These are phyloP conservation scores for Endotrypanum monterogeii DNA, from an alignment of 208 protist species.

Conservation along the genomic window DNA sequence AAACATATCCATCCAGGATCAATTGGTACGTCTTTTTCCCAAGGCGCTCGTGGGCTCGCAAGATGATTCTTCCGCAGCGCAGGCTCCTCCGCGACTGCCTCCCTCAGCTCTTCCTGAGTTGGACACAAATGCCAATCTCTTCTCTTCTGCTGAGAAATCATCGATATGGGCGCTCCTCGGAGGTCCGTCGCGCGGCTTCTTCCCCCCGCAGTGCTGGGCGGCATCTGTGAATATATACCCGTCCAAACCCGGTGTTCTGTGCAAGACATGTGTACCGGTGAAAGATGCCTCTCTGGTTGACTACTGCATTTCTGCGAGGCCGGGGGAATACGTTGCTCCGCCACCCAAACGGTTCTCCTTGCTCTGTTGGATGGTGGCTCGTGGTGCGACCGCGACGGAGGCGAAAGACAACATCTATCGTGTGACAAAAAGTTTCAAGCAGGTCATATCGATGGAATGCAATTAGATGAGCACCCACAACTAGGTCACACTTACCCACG, in stretches of 20 bases:
- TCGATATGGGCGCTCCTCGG: constrained; percentile 32
- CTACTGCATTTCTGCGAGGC: constrained; percentile 47
- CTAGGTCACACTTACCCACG: too few relatives aligned
- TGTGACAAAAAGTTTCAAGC: constrained; percentile 41
- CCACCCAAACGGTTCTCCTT: constrained; percentile 56
- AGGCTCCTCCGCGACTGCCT: too few relatives aligned
- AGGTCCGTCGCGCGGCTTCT: constrained; percentile 36
- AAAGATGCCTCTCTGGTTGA: constrained; percentile 50
- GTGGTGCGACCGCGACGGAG: constrained; percentile 30
- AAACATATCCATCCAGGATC: constrained; percentile 37
- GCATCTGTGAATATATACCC: constrained; percentile 82
- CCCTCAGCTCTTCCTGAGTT: not conserved
- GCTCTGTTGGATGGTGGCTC: constrained; percentile 72
- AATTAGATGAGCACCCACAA: too few relatives aligned
- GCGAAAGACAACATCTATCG: constrained; percentile 40
- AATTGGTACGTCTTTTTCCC: constrained; percentile 46
- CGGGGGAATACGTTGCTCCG: constrained; percentile 48
- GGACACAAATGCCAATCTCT: not conserved
- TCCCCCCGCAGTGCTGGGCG: constrained; percentile 33
- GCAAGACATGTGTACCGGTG: constrained; percentile 29
- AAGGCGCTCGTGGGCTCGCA: not conserved
- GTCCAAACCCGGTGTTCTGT: constrained; percentile 29
- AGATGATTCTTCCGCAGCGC: not conserved
- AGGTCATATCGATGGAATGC: constrained; percentile 9
- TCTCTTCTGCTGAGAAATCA: not conserved